Conservation (phyloP, 345 rosid genomes). For the Boechera stricta region DNA sequence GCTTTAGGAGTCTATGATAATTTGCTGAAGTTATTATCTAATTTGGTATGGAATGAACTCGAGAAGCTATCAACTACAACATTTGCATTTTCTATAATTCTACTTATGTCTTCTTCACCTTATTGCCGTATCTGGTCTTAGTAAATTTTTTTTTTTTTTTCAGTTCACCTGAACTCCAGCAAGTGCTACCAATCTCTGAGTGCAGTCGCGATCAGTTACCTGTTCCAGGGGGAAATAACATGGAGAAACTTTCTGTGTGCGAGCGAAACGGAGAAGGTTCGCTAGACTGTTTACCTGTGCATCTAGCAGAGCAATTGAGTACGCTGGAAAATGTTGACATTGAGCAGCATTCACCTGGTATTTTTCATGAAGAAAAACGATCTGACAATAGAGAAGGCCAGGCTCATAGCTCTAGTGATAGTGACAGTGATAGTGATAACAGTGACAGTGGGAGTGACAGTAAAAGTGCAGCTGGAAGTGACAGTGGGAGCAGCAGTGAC, state of each 20-base stretch:
- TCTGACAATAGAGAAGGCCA: constrained; percentile 71
- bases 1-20: too few relatives aligned
- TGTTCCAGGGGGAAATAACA: constrained; percentile 52
- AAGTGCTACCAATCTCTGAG: constrained; percentile 53
- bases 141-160: constrained; percentile 21
- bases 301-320: constrained; percentile 47
- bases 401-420: constrained; percentile 80
- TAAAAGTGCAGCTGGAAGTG: constrained; percentile 66
- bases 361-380: constrained; percentile 64
- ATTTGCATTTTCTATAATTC: constrained; percentile 11
- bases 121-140: constrained; percentile 28
- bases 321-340: constrained; percentile 53
- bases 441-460: constrained; percentile 76
- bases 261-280: constrained; percentile 50
- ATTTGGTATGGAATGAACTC: constrained; percentile 12
- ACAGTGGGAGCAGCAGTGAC: constrained; percentile 92
- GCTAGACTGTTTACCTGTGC: constrained; percentile 49
- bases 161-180: constrained; percentile 79
- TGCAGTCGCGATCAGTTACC: constrained; percentile 51
- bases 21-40: background rate
- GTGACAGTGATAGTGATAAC: constrained; percentile 78
- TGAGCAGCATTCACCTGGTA: constrained; percentile 63
- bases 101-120: constrained; percentile 19
- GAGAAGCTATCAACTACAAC: constrained; percentile 27
- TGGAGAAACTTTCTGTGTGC: constrained; percentile 50